These are phyloP conservation scores for Malbranchea cinnamomea DNA, from an alignment of 2,329 filamentous ascomycete genomes.

Conservation along the genomic window DNA sequence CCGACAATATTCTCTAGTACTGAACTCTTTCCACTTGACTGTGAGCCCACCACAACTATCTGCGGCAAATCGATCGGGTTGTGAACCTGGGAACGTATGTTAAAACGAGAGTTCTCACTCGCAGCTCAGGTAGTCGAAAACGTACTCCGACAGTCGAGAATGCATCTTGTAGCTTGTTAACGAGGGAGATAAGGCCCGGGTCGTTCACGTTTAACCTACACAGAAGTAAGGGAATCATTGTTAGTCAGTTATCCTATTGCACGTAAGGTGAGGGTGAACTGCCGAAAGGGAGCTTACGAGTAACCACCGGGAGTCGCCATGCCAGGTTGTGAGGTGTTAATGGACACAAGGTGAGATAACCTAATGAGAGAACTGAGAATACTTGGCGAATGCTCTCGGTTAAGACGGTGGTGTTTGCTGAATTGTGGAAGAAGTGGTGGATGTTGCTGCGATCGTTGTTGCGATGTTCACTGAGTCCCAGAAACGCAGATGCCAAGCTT, in stretches of 20 bases:
- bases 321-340: no score
- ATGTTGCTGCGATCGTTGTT: no score
- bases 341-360: no score
- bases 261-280: slow-evolving; percentile 6
- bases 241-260: slow-evolving; percentile 4
- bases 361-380: no score
- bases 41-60: slow-evolving; percentile 94
- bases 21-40: slow-evolving; percentile 98
- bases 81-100: slow-evolving; percentile 50
- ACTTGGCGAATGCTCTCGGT: no score
- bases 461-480: no score
- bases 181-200: slow-evolving; percentile 58
- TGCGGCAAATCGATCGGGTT: slow-evolving; percentile 98
- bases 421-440: no score
- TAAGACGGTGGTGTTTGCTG: no score
- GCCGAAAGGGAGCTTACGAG: slow-evolving; percentile 26
- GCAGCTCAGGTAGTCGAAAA: not conserved
- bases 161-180: slow-evolving; percentile 99
- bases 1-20: slow-evolving; percentile 98
- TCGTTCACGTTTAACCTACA: slow-evolving; percentile 57
- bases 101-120: slow-evolving; percentile 3
- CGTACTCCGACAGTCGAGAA: slow-evolving; percentile 86
- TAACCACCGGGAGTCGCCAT: slow-evolving; percentile 32
- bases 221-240: slow-evolving; percentile 7
- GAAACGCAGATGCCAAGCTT: no score